These are phyloP conservation scores for Triangularia verruculosa DNA, from an alignment of 2,329 filamentous ascomycete genomes.

Conservation along the genomic window DNA sequence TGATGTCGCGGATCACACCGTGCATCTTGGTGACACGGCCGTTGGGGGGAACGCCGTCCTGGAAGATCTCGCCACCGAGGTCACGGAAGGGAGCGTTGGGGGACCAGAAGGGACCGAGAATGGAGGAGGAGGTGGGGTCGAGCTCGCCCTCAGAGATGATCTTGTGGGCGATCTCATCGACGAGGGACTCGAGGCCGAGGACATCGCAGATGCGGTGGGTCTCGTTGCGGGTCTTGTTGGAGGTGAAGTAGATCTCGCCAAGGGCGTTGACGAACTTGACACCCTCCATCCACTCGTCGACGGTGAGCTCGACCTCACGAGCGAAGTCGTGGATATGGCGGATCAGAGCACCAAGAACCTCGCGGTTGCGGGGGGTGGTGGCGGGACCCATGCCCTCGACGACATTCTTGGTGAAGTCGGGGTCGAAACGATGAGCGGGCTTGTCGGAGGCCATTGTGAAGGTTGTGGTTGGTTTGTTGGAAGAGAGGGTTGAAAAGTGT, in stretches of 20 bases:
- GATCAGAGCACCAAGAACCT: constrained; percentile 66
- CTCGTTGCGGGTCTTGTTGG: constrained; percentile 68
- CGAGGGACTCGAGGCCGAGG: constrained; percentile 70
- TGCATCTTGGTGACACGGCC: constrained; percentile 61
- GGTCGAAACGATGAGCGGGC: constrained; percentile 58
- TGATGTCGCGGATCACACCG: constrained; percentile 54
- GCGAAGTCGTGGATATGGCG: constrained; percentile 78
- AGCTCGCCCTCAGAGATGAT: constrained; percentile 47
- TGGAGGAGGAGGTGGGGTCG: constrained; percentile 68
- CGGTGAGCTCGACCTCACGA: constrained; percentile 73
- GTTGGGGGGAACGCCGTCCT: constrained; percentile 45
- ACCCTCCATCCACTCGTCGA: constrained; percentile 75
- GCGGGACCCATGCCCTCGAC: constrained; percentile 72
- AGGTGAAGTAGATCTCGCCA: constrained; percentile 65
- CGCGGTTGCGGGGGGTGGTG: constrained; percentile 63
- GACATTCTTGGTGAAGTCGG: constrained; percentile 71
- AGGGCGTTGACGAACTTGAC: constrained; percentile 59
- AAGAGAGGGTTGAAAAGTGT: neutral
- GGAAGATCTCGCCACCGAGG: constrained; percentile 67
- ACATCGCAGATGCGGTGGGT: constrained; percentile 70
- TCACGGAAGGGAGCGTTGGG: constrained; percentile 65
- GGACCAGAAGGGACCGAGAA: constrained; percentile 83
- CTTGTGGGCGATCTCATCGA: constrained; percentile 78
- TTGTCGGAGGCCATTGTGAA: constrained; percentile 29
- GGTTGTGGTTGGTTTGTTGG: constrained; percentile 9